phyloP scores from a whole-genome alignment of 163 green algal genomes.

The Prototheca cutis region DNA sequence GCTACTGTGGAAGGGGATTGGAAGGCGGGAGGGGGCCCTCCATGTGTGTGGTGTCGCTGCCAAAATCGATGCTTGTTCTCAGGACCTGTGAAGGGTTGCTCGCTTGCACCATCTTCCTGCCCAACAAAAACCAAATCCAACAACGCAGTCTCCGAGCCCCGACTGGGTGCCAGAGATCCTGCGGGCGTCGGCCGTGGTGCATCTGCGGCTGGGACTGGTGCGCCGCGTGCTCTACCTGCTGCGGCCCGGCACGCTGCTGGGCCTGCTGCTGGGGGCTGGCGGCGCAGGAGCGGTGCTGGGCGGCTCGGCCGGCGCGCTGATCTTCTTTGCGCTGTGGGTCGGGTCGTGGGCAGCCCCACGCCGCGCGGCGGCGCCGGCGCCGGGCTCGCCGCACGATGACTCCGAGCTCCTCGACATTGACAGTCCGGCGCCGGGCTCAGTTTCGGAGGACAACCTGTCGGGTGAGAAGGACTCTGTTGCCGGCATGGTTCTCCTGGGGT shows the following conservation, averaged over 20 bases:
- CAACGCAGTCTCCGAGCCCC: constrained; percentile 5
- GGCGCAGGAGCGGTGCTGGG: constrained; percentile 3
- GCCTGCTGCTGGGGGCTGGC: constrained; percentile 1
- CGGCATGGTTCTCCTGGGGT: too few relatives aligned
- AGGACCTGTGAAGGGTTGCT: too few relatives aligned
- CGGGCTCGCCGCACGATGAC: too few relatives aligned
- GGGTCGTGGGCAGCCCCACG: neutral
- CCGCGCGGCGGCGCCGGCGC: too few relatives aligned
- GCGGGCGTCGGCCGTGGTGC: constrained; percentile 4
- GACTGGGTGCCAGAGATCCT: constrained; percentile 18
- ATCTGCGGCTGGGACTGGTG: constrained; percentile 9
- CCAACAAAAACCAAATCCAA: too few relatives aligned
- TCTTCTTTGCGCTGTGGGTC: constrained; percentile 10
- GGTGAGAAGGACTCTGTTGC: too few relatives aligned
- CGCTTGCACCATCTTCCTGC: too few relatives aligned
- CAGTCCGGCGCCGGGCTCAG: neutral
- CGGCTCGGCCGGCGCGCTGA: constrained; percentile 1
- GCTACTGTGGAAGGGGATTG: neutral
- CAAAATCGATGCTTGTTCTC: too few relatives aligned
- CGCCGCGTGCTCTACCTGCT: constrained; percentile 16
- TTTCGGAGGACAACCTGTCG: neutral
- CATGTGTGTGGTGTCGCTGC: too few relatives aligned
- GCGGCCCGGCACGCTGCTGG: constrained; percentile 9
- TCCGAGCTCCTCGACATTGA: neutral
- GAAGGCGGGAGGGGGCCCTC: too few relatives aligned